Percentiles rank a stretch among this genome's conserved stretches.
Conservation (phyloP, 176 grass and related monocot species). For the Chloris gayana region DNA sequence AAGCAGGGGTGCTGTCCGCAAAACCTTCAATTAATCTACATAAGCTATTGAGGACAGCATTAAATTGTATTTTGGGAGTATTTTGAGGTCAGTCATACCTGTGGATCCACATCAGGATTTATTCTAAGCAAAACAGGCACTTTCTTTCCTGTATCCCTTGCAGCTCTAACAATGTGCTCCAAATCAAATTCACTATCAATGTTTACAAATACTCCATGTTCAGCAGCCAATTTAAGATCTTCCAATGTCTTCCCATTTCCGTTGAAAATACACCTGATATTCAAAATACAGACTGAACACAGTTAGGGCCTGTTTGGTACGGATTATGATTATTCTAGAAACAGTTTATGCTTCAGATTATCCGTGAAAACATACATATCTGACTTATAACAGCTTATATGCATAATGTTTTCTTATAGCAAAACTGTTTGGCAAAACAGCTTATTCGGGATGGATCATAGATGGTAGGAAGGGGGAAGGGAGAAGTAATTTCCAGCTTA, state of each 20-base stretch:
- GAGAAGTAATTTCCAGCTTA: no score
- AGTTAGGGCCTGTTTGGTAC: background rate
- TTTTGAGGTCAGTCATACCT: slow-evolving; percentile 51
- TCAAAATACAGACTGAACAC: slow-evolving; percentile 46
- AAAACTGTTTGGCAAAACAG: no score
- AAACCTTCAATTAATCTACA: background rate
- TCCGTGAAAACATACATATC: no score
- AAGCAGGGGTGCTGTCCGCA: background rate
- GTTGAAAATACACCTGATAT: slow-evolving; percentile 96
- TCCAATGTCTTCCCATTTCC: slow-evolving; percentile 94
- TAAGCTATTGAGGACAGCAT: background rate
- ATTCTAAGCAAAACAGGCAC: slow-evolving; percentile 94
- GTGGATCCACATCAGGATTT: slow-evolving; percentile 97
- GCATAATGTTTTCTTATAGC: no score
- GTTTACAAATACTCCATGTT: slow-evolving; percentile 90
- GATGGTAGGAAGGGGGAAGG: no score
- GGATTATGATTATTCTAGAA: no score
- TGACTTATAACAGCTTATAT: no score
- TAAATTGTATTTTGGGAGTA: background rate
- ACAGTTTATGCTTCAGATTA: no score
- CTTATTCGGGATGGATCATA: no score
- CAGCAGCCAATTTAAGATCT: slow-evolving; percentile 87
- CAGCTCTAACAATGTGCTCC: slow-evolving; percentile 83
- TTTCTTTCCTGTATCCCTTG: slow-evolving; percentile 75
- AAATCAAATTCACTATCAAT: slow-evolving; percentile 98